Conservation (phyloP, 495 filamentous ascomycete genomes). For the Cercophora scortea region DNA sequence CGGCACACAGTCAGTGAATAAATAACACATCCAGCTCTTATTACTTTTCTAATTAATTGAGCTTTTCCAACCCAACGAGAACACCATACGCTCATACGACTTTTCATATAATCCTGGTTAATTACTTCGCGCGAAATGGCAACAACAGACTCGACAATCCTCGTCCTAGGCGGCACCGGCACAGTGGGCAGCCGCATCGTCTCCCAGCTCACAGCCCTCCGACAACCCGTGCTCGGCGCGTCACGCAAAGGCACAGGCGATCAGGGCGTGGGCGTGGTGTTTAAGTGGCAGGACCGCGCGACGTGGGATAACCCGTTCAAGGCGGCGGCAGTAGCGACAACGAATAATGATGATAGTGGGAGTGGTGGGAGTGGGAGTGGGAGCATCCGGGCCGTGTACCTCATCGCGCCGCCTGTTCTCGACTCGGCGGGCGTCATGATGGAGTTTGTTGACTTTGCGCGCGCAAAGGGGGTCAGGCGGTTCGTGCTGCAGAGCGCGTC, state of each 20-base stretch:
- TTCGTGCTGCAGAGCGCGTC: constrained; percentile 39
- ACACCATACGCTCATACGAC: no score
- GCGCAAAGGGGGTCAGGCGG: constrained; percentile 25
- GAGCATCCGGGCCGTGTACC: constrained; percentile 24
- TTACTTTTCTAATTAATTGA: no score
- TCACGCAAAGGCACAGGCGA: constrained; percentile 17
- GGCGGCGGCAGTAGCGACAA: not conserved
- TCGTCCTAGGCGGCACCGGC: constrained; percentile 43
- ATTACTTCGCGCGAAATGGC: no score
- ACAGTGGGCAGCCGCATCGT: constrained; percentile 37
- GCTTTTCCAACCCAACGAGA: no score
- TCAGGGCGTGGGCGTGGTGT: constrained; percentile 24
- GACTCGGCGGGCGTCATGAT: constrained; percentile 22
- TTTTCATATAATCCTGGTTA: no score
- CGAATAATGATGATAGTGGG: not conserved
- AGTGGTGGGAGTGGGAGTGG: not conserved
- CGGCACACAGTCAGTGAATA: no score
- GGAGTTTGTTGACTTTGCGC: constrained; percentile 32
- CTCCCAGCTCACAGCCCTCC: constrained; percentile 21
- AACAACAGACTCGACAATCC: constrained; percentile 21
- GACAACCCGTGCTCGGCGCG: constrained; percentile 27
- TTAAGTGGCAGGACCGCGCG: constrained; percentile 39
- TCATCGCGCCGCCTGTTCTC: constrained; percentile 25
- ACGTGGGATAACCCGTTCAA: constrained; percentile 31
- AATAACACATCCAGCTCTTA: no score